Evolutionary conservation across 2,329 filamentous ascomycete genomes (phyloP).

Genomic region (Colletotrichum gigasporum): DNA sequence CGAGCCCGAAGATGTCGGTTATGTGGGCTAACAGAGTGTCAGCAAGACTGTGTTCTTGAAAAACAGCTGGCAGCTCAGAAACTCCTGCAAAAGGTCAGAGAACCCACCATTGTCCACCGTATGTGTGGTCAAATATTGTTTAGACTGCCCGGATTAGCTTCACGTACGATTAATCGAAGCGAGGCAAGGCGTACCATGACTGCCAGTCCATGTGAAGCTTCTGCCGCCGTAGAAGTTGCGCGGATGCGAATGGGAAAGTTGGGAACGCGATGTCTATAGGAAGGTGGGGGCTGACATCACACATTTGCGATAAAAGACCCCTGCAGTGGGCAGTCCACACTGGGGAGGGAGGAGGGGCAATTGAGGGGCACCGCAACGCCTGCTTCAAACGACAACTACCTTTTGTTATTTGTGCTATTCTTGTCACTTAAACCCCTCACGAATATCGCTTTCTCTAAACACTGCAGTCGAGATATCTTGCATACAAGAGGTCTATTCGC

Average conservation of each 20-base stretch:
- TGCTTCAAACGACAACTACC: neutral
- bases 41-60: neutral
- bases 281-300: conserved; percentile 33
- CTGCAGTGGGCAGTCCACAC: conserved; percentile 2
- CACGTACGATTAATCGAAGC: neutral
- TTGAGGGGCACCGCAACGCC: conserved; percentile 15
- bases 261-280: conserved; percentile 10
- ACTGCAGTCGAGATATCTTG: too few species aligned
- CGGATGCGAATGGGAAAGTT: conserved; percentile 32
- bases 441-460: too few species aligned
- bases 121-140: conserved; percentile 96
- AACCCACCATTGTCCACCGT: conserved; percentile 83
- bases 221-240: conserved; percentile 32
- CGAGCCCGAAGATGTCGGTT: conserved; percentile 85
- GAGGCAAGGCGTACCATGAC: conserved; percentile 45
- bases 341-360: conserved; percentile 27
- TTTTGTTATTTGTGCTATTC: too few species aligned
- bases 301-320: conserved; percentile 21
- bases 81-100: conserved; percentile 4
- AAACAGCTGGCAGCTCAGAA: neutral
- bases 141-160: conserved; percentile 72
- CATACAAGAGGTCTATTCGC: too few species aligned
- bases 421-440: too few species aligned
- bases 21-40: conserved; percentile 70
- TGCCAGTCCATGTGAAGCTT: conserved; percentile 45